These are phyloP conservation scores for Metschnikowia sp. DNA, from an alignment of 805 yeast genomes.

Conservation along the genomic window DNA sequence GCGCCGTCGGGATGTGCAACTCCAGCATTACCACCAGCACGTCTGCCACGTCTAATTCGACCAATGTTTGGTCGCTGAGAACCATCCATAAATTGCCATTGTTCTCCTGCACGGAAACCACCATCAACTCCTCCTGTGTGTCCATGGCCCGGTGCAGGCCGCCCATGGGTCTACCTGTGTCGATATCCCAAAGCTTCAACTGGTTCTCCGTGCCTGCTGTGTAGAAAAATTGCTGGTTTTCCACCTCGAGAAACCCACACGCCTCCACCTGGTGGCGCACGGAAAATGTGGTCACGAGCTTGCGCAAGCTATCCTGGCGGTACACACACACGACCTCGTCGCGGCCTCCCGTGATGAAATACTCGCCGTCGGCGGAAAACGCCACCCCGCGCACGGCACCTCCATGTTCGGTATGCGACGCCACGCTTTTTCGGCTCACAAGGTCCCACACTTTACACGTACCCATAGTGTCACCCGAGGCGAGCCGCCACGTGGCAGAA, in stretches of 20 bases:
- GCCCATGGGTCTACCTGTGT: conserved; percentile 45
- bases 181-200: conserved; percentile 62
- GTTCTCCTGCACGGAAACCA: conserved; percentile 53
- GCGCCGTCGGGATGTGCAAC: conserved; percentile 36
- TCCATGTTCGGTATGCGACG: conserved; percentile 67
- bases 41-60: conserved; percentile 37
- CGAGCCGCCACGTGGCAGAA: conserved; percentile 67
- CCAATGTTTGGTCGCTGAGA: conserved; percentile 81
- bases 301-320: conserved; percentile 46
- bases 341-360: conserved; percentile 80
- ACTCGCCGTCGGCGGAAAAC: conserved; percentile 50
- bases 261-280: conserved; percentile 70
- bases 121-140: conserved; percentile 69
- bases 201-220: conserved; percentile 79
- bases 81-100: conserved; percentile 46
- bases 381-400: conserved; percentile 85
- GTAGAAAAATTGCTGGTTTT: conserved; percentile 39
- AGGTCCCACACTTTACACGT: conserved; percentile 55
- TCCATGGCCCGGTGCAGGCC: conserved; percentile 46
- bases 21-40: conserved; percentile 20
- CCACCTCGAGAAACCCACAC: conserved; percentile 51
- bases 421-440: conserved; percentile 69
- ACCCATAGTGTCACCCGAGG: conserved; percentile 66
- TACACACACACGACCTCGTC: conserved; percentile 71
- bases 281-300: conserved; percentile 64